Evolutionary conservation across 2,329 filamentous ascomycete genomes (phyloP), one percentile per base, ranked within the genome.

Genomic region (Neophaeococcomyces mojaviensis): DNA sequence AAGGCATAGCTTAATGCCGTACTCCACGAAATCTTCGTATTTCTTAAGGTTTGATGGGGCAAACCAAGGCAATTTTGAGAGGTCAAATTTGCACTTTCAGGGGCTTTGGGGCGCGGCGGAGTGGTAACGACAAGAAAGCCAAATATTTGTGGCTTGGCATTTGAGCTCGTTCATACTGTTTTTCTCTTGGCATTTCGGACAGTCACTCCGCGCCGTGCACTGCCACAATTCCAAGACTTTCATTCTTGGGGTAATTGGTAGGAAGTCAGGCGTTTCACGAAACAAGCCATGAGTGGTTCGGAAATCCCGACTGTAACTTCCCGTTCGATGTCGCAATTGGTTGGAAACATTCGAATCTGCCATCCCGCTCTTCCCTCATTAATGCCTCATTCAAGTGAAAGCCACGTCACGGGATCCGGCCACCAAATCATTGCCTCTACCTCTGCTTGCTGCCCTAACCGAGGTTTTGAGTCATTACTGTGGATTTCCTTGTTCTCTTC

Each of bases 91-190:
- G 36, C 36, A 20, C 20, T 5, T 19, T 39, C 36, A 39, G 18
- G 18, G 18, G 36, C 4, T 9, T 39, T 9, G 36, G 19, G 36
- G 8, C 9, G 36, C 36, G 36, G 8, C 7, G 36, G 36, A 39
- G 36, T 8, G 16, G 36, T 39, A 20, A 39, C 36, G 36, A 39
- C 36, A 39, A 39, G 36, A 36, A 39, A 39, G 20, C 36, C 36
- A 39, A 39, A 24, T 39, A 18, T 24, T 24, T 39, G 36, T 39
- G 36, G 36, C 36, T 39, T 39, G 36, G 36, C 36, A 20, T 24
- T 20, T 9, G 8, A 24, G 20, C 16, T 39, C 36, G 18, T 18
- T 4, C 15, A 20, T 20, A 19, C 9, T 24, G 9, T 24, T 39
- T 10, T 24, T 39, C 4, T 9, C 36, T 39, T 39, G 36, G 36